Base-by-base conservation (phyloP, 495 filamentous ascomycete species). In the Cenococcum geophilum region DNA sequence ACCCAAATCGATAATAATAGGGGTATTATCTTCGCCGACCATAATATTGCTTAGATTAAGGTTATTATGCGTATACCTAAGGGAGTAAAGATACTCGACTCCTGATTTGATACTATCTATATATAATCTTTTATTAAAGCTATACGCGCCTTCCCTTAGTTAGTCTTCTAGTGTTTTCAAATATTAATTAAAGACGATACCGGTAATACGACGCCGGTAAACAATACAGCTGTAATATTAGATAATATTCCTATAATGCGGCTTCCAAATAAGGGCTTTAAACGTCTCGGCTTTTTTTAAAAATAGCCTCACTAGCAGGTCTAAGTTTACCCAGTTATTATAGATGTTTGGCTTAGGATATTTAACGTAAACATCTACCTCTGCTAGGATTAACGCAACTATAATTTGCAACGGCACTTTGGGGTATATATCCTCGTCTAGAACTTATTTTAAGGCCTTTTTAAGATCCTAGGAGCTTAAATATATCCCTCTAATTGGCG, bases 51-150 rank as follows among this genome's bases (percentile, higher is more conserved):
- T 36, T 16, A 58, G 58, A 16, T 61, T 68, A 35, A 68, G 55
- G 49, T 68, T 62, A 52, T 68, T 68, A 43, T 68, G 66, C n/a
- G 66, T 62, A 18, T 65, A 58, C n/a, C 66, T 62, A 16, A 68
- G 58, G 10, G 66, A 62, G 37, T 68, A 58, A 18, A 68, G 62
- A 59, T 68, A 62, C 9, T 36, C 18, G n/a, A 63, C 64, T 14
- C 53, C 66, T 6, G 63, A 57, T 23, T 18, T 49, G 3, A 64
- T 64, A 23, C 54, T 48, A 36, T 42, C 56, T 23, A 60, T 64
- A 52, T 55, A 64, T 36, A 12, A 43, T 36, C 50, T 49, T 55
- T 57, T 35, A 37, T 64, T 45, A 23, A 67, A 53, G 43, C n/a
- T 18, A 37, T 42, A 50, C 42, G 60, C 27, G 51, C 37, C 64